These are phyloP conservation scores for Chaetothyriales sp. DNA, from an alignment of 2,329 filamentous ascomycete genomes.

Conservation along the genomic window DNA sequence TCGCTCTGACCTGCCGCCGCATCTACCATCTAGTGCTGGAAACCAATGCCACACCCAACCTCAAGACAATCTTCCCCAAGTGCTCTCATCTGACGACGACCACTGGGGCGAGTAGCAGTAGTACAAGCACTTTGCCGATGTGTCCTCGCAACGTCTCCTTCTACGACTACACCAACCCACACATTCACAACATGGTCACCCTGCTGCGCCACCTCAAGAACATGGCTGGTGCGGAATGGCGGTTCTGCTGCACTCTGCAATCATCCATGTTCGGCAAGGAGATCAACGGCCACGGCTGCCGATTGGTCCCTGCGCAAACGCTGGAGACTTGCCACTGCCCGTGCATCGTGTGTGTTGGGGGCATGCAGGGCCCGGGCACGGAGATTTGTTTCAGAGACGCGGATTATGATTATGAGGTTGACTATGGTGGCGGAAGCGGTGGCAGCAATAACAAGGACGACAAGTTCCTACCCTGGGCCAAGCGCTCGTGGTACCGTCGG, in stretches of 20 bases:
- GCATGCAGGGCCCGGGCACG: neutral
- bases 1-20: constrained; percentile 11
- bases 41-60: constrained; percentile 40
- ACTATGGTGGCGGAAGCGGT: neutral
- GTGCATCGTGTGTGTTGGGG: neutral
- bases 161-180: neutral
- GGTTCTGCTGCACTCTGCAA: neutral
- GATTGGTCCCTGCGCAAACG: neutral
- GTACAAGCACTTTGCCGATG: too few relatives aligned
- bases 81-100: neutral
- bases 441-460: neutral
- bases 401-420: neutral
- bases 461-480: neutral
- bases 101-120: too few relatives aligned
- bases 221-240: neutral
- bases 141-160: too few relatives aligned
- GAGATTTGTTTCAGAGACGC: neutral
- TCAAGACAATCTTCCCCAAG: constrained; percentile 24
- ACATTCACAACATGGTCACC: neutral
- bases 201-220: neutral
- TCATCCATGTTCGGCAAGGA: neutral
- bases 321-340: neutral
- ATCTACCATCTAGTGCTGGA: constrained; percentile 41
- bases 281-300: neutral
- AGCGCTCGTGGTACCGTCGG: neutral